These are phyloP conservation scores for Suhomyces coccinellae DNA, from an alignment of 1,139 yeast genomes.

Conservation along the genomic window DNA sequence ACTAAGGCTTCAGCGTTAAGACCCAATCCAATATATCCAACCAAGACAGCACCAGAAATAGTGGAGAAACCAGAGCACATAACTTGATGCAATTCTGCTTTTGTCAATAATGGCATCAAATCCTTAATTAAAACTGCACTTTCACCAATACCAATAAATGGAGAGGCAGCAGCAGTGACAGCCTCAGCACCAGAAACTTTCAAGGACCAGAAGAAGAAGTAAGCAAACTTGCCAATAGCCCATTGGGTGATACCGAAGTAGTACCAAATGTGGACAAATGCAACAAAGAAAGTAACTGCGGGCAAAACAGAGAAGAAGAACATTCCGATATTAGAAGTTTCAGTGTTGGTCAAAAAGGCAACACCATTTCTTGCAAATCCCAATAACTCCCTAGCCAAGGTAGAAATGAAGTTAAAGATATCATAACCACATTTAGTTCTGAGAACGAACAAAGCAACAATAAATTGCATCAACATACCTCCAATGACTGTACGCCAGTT, in stretches of 20 bases:
- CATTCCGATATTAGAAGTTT: constrained; percentile 41
- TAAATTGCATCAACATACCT: constrained; percentile 63
- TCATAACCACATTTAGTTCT: constrained; percentile 64
- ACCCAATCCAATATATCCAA: constrained; percentile 65
- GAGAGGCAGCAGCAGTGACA: constrained; percentile 68
- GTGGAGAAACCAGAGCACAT: constrained; percentile 71
- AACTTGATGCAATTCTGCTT: constrained; percentile 64
- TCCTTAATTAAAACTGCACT: constrained; percentile 64
- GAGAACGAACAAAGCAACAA: constrained; percentile 61
- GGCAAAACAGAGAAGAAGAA: constrained; percentile 65
- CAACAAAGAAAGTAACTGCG: constrained; percentile 63
- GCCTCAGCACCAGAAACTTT: constrained; percentile 68
- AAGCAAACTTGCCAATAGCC: constrained; percentile 60
- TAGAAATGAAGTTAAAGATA: constrained; percentile 61
- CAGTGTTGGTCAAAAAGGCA: constrained; percentile 53
- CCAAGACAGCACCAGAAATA: constrained; percentile 66
- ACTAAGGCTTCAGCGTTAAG: constrained; percentile 65
- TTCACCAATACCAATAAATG: constrained; percentile 71
- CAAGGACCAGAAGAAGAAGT: constrained; percentile 63
- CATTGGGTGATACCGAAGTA: constrained; percentile 64
- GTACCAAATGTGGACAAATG: constrained; percentile 63
- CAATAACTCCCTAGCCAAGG: constrained; percentile 58
- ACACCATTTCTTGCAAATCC: constrained; percentile 66
- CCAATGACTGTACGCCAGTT: constrained; percentile 65
- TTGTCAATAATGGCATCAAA: constrained; percentile 59